Conservation (phyloP, 345 rosid species). For the Tarenaya hassleriana region DNA sequence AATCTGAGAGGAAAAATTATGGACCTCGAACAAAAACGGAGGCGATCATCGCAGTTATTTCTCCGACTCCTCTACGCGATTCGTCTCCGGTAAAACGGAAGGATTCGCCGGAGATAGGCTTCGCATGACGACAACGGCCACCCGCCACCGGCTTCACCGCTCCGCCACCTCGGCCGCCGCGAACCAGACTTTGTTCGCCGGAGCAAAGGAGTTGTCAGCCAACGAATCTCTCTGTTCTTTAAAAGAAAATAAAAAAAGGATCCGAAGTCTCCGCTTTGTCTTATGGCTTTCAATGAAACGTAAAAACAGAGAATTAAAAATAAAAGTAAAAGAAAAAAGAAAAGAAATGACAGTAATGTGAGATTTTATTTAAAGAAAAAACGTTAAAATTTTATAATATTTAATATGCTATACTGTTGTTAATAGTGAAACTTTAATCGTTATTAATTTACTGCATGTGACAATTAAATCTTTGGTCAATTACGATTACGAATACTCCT, state of each 20-base stretch:
- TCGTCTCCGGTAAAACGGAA: conserved; percentile 24
- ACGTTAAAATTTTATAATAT: not conserved
- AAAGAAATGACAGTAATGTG: too few species aligned
- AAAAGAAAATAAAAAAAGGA: conserved; percentile 16
- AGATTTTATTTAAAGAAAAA: too few species aligned
- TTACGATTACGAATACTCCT: conserved; percentile 1
- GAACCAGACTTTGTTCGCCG: conserved; percentile 6
- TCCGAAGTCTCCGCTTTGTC: conserved; percentile 34
- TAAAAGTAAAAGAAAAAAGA: not conserved
- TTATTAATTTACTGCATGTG: conserved; percentile 29
- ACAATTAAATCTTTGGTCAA: conserved; percentile 23
- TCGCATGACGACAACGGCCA: conserved; percentile 9
- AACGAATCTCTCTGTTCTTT: conserved; percentile 18
- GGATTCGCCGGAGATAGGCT: conserved; percentile 7
- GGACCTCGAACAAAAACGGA: conserved; percentile 17
- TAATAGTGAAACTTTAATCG: conserved; percentile 12
- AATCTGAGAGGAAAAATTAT: not conserved
- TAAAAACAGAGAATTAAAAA: conserved; percentile 13
- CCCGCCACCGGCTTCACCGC: conserved; percentile 15
- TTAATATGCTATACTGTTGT: not conserved
- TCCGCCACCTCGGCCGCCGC: conserved; percentile 20
- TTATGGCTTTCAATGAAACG: conserved; percentile 30
- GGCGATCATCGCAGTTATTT: conserved; percentile 14
- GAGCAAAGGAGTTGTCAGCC: conserved; percentile 21
- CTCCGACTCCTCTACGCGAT: conserved; percentile 18